Base-by-base conservation (phyloP, 2,329 filamentous ascomycete species). In the Penicillium paneum region DNA sequence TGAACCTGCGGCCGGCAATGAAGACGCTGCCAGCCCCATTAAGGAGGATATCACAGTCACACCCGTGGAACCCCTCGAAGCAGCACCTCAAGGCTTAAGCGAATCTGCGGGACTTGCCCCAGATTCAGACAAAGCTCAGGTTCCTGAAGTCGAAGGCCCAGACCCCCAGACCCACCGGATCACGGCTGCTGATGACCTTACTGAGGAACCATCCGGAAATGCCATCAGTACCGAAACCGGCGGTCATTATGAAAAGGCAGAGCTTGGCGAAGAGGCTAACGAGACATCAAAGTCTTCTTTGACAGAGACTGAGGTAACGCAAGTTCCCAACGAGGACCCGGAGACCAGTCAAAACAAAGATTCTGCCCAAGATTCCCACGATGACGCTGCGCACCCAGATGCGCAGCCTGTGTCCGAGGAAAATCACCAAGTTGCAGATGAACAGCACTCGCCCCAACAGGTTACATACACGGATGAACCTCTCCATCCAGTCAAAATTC, bases 401-500 rank as follows among this genome's bases (percentile, higher is more conserved):
- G 26, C 36, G 8, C 47, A 53, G 50, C 26, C 31, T 38, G n/a
- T 17, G 8, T 43, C 41, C 34, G 60, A 62, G 32, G 35, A 12
- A 8, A 49, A 58, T 17, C 43, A 54, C 7, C 52, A 57, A 21
- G 36, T 19, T 15, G 38, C 24, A 17, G 15, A 44, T 29, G 50
- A 52, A 19, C 47, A 55, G 10, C 48, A 59, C 26, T 38, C 61
- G 32, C 51, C 76, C 13, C 71, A 54, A 11, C 57, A 61, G 21
- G 32, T n/a, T n/a, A 28, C 39, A 29, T 29, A 49, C 39, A 48
- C 50, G 31, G 52, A 57, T 15, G 55, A 60, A 28, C 38, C 61
- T 34, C 52, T 78, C n/a, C 71, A 81, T 67, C 76, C 79, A 43
- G 76, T 84, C 17, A 77, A 77, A 38, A 76, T 86, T 17, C 65